Base-by-base conservation (phyloP, 2,329 filamentous ascomycete species). In the Nectriaceae sp. region DNA sequence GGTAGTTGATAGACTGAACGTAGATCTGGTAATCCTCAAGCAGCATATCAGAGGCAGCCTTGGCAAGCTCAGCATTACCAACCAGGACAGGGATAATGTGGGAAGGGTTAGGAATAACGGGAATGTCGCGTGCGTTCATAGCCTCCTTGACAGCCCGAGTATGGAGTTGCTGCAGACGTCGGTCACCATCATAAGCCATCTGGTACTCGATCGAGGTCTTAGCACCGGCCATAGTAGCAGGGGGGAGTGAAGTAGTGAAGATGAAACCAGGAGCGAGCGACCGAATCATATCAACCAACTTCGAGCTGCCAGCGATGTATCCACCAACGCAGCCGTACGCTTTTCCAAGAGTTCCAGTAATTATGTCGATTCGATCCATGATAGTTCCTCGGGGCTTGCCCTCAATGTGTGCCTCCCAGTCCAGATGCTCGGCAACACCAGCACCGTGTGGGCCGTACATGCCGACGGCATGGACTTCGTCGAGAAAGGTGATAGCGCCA, bases 1-100 rank as follows among this genome's bases (percentile, higher is more conserved):
- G 94, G 73, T 97, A 97, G 76, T 99, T 99, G 80, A 99, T 97
- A 46, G 90, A 91, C 74, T 99, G 94, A 21, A 99, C 94, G 68
- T 99, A 99, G 67, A 99, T 97, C 53, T 85, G 83, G 76, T 96
- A 89, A 59, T 96, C 88, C 59, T 88, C 85, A 13, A 99, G 82
- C 19, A 99, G 84, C 76, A 96, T 84, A 67, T 99, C 94, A 20
- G 90, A 96, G 6, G 94, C 94, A 61, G 87, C 79, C 78, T 94
- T 97, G 50, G 94, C 94, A 35, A 95, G 76, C 71, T 94, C 92
- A 40, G 94, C 94, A 64, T 96, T 94, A 50, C 94, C 94, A 42
- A 99, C 93, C 11, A 99, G 80, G 46, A 97, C 82, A 4, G 94
- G 94, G 44, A 99, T 81, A 65, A 99, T 99, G 75, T 99, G 94